Conservation (phyloP, 1,284 basidiomycete species). For the Schizophyllum amplum region DNA sequence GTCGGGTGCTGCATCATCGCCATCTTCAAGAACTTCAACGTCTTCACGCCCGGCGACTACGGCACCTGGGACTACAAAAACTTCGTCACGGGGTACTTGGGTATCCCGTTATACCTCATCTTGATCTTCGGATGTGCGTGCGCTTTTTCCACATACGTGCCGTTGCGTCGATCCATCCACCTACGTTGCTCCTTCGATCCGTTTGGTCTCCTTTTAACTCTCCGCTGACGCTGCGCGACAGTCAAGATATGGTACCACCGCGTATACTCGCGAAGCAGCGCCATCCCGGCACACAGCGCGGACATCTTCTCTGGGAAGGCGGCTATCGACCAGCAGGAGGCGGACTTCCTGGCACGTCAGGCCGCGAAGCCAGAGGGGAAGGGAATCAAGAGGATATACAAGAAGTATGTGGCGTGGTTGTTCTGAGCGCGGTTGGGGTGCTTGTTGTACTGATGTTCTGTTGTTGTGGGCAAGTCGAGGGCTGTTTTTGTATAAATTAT, state of each 20-base stretch:
- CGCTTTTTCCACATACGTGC: background rate
- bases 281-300: conserved; percentile 45
- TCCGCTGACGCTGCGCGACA: background rate
- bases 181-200: conserved; percentile 29
- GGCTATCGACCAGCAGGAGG: conserved; percentile 62
- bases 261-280: conserved; percentile 39
- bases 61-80: conserved; percentile 56
- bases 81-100: conserved; percentile 4
- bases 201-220: conserved; percentile 53
- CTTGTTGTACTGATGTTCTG: too few relatives aligned
- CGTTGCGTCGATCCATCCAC: background rate
- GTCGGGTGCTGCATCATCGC: conserved; percentile 51
- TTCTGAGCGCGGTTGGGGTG: background rate
- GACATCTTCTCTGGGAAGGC: conserved; percentile 58
- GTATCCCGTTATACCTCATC: conserved; percentile 2
- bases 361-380: conserved; percentile 2
- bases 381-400: background rate
- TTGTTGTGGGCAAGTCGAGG: too few relatives aligned
- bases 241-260: conserved; percentile 41
- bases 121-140: conserved; percentile 36
- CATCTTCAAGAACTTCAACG: conserved; percentile 66
- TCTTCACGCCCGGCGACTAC: conserved; percentile 50
- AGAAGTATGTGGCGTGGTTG: background rate
- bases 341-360: conserved; percentile 26
- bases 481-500: too few relatives aligned